Base-by-base conservation (phyloP, 202 grass and related monocot species). In the Schoenoplectus triqueter region DNA sequence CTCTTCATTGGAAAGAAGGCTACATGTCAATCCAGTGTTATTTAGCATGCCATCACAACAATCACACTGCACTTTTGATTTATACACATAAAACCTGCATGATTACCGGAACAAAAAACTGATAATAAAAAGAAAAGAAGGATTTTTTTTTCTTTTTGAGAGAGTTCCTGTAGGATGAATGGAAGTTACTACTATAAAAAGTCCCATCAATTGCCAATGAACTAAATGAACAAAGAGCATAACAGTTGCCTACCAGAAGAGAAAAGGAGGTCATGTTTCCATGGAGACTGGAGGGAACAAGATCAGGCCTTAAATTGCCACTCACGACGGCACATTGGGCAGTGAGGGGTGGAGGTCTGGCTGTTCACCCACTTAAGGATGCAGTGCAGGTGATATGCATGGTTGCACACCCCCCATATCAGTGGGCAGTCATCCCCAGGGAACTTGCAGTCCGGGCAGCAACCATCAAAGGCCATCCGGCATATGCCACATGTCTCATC, bases 301-400 rank as follows among this genome's bases (percentile, higher is more conserved):
- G 52, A 61, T 93, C 91, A 96, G 71, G 89, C 91, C 80, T 97
- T 97, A 64, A 97, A 97, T 22, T 94, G 94, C 94, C 94, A 97
- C 73, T 97, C 94, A 9, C 94, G 85, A 67, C 94, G 89, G 82
- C 94, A 94, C 94, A 97, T 97, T 80, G 94, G 94, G 64, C 94
- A 97, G 84, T 92, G 94, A 1, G 94, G 90, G 14, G 88, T 89
- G n/a, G 94, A 91, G 80, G 90, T 94, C 89, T 94, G 94, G 22
- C 91, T 92, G 76, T 94, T 94, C 59, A 97, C 90, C 94, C 91
- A 97, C 85, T 97, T 97, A 73, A 97, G 86, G 77, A 97, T 97
- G 83, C 91, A 94, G 80, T 97, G 94, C 48, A 97, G 91, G 85
- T 97, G 91, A 65, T 90, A 97, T 11, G 91, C 77, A 60, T 97